Base-by-base conservation (phyloP, 1,139 yeast species). In the Blastobotrys petasosporus region DNA sequence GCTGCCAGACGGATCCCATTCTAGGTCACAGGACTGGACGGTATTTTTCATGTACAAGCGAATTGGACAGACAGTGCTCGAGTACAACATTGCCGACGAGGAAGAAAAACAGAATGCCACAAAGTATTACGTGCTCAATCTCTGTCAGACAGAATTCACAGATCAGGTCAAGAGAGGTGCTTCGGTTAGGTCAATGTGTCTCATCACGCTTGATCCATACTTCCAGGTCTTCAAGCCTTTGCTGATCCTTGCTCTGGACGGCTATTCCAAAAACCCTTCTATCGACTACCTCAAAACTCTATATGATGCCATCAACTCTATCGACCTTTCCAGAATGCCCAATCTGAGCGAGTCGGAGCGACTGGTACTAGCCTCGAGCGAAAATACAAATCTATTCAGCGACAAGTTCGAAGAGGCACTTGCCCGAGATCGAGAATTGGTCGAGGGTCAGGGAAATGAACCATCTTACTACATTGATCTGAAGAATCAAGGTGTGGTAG, bases 1-100 rank as follows among this genome's bases (percentile, higher is more conserved):
- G 80, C 64, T 80, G 37, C 85, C 85, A 0, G 85, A 80, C 57
- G 83, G 79, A 58, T 76, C 77, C 40, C 85, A 80, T 58, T 75
- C 73, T 47, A 61, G 85, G 40, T 68, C 68, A 29, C 82, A 79
- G 56, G 85, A 80, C 61, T 79, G 72, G 68, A 79, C 85, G 4
- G 65, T 79, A 29, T 78, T 79, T 52, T 65, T 79, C 47, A 65
- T 80, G 34, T 76, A 74, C 59, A 60, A 70, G 46, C 56, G 52
- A 39, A 48, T 48, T 12, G 55, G 54, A 12, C 49, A 51, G 20
- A 65, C 69, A 45, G 44, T 45, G 28, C 53, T 59, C 31, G 54
- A 58, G 38, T 57, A 60, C 52, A 54, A 54, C 41, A 55, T 64
- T 16, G 44, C 48, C 12, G 55, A 56, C 32, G 58, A 55, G 36